Conservation (phyloP, 2,329 filamentous ascomycete genomes). For the Fusarium camptoceras region DNA sequence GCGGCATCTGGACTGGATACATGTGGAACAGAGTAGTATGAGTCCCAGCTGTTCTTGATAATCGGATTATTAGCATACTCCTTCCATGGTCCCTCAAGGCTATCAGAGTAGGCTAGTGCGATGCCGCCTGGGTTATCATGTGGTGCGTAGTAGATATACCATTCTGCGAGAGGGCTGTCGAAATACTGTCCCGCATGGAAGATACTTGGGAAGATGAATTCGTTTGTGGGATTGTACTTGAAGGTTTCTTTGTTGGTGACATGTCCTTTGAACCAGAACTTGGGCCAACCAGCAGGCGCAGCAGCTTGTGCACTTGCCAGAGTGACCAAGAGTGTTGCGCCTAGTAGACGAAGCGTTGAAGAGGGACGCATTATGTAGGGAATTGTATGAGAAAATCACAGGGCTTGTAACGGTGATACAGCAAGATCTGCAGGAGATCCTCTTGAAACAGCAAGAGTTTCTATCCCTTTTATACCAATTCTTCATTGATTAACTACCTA, state of each 20-base stretch:
- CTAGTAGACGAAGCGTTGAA: not conserved
- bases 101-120: conserved; percentile 39
- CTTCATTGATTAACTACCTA: not conserved
- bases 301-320: conserved; percentile 11
- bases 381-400: not conserved
- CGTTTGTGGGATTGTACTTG: conserved; percentile 44
- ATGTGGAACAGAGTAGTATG: conserved; percentile 27
- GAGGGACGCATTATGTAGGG: not conserved
- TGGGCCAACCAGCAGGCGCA: conserved; percentile 36
- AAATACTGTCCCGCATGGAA: conserved; percentile 42
- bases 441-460: rapidly evolving
- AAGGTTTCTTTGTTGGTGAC: conserved; percentile 38
- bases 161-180: conserved; percentile 34
- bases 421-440: not conserved
- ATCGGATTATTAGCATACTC: conserved; percentile 20
- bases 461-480: not conserved
- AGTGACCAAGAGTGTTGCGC: not conserved
- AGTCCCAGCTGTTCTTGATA: conserved; percentile 19
- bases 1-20: conserved; percentile 30
- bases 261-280: conserved; percentile 37
- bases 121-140: conserved; percentile 45
- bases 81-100: conserved; percentile 24
- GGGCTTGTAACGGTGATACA: too few relatives aligned
- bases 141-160: conserved; percentile 47
- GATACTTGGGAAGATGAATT: conserved; percentile 45